Base-by-base conservation (phyloP, 108 stramenopile species). In the Conticribra weissflogii region DNA sequence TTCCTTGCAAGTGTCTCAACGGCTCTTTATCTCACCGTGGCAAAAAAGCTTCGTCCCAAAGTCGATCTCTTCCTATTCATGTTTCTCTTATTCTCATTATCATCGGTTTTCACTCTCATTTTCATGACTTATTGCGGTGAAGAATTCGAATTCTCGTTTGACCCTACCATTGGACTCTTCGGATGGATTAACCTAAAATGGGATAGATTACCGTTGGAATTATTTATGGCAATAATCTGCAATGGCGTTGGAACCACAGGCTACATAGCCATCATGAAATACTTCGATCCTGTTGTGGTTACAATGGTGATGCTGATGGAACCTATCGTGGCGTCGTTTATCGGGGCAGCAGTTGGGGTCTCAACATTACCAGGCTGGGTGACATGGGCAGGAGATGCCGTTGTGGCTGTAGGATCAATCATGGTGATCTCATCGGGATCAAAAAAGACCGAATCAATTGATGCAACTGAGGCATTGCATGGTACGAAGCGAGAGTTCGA, bases 201-300 rank as follows among this genome's bases (percentile, higher is more conserved):
- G 27, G 81, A 84, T 59, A 74, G 89, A 2, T 50, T 90, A 1
- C 78, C 79, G 19, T 41, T 86, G 4, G 79, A 83, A 50, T n/a
- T 86, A 18, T 79, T 45, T 29, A 68, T 86, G 50, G 87, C 76
- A 8, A 23, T 88, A 18, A 61, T 87, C 15, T 76, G 77, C 68
- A 88, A 88, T 72, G 19, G 75, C 1, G 25, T 86, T 14, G 86
- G 89, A 1, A 87, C 85, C 2, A 83, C 83, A 71, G 86, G 86
- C 0, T 90, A 74, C 47, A 79, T 88, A 46, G 78, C 83, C 5
- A 74, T 85, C 22, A 83, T 90, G 85, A 74, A 84, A 24, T 83
- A 84, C 52, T 90, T 90, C 49, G 86, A 87, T 46, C 63, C 72
- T 12, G 55, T 90, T 18, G 77, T 86, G 21, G 82, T 90, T 21